phyloP scores from a whole-genome alignment of 148 eudicot species.

The Chenopodium album region DNA sequence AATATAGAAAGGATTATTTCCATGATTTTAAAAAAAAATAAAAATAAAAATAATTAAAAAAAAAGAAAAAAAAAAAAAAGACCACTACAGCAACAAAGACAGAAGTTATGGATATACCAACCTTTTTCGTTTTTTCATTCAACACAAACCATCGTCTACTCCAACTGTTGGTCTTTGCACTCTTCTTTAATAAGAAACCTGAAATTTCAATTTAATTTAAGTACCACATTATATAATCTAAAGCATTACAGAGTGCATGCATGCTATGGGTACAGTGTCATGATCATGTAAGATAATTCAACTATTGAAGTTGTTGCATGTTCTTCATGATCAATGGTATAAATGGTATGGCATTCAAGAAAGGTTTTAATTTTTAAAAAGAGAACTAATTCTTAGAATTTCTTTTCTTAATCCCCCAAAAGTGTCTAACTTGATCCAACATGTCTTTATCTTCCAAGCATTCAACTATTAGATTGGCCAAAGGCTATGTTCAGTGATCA shows the following conservation, averaged over 20 bases:
- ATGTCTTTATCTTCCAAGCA: background rate
- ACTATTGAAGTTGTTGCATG: background rate
- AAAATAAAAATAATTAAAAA: too few relatives aligned
- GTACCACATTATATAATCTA: background rate
- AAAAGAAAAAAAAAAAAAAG: background rate
- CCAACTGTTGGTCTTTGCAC: slow-evolving; percentile 93
- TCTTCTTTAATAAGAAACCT: slow-evolving; percentile 88
- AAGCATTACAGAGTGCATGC: background rate
- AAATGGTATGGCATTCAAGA: background rate
- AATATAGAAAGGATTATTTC: too few relatives aligned
- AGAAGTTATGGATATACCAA: slow-evolving; percentile 29
- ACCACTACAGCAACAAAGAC: background rate
- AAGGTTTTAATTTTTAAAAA: background rate
- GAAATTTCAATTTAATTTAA: slow-evolving; percentile 18
- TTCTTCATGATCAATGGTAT: background rate
- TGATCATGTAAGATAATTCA: background rate
- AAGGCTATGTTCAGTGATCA: too few relatives aligned
- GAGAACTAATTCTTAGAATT: background rate
- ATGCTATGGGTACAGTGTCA: background rate
- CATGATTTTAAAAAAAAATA: too few relatives aligned
- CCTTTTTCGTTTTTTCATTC: slow-evolving; percentile 95
- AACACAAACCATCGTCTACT: slow-evolving; percentile 93
- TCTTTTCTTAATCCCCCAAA: background rate
- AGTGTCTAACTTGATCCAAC: background rate
- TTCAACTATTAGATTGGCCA: too few relatives aligned